These are phyloP conservation scores for Blastobotrys capitulatus DNA, from an alignment of 1,139 yeast genomes.

Conservation along the genomic window DNA sequence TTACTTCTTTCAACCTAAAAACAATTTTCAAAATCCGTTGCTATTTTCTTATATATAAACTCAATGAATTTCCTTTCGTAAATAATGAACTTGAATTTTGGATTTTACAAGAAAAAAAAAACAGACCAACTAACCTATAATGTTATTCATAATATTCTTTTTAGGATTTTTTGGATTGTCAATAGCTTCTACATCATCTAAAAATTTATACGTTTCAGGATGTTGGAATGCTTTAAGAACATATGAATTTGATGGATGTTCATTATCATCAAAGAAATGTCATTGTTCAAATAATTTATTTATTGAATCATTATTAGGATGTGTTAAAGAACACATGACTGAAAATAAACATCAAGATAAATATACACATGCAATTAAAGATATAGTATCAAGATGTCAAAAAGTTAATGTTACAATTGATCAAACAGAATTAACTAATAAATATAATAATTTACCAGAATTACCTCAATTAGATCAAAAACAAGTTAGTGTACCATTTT, in stretches of 20 bases:
- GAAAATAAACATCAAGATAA: background rate
- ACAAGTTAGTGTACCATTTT: too few species aligned
- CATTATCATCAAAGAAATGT: slow-evolving; percentile 2
- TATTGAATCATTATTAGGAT: slow-evolving; percentile 9
- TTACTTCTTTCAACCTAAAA: too few species aligned
- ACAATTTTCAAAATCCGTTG: too few species aligned
- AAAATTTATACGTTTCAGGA: background rate
- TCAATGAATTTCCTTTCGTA: too few species aligned
- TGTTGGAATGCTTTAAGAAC: background rate
- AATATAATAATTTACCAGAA: background rate
- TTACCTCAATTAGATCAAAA: background rate
- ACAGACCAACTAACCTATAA: too few species aligned
- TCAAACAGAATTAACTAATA: background rate
- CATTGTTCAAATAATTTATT: slow-evolving; percentile 10
- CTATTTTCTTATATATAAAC: too few species aligned
- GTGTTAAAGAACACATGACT: slow-evolving; percentile 34
- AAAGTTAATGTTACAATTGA: background rate
- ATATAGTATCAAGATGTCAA: background rate
- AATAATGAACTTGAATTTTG: too few species aligned
- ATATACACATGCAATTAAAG: background rate
- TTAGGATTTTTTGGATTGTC: background rate
- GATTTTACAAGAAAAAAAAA: background rate
- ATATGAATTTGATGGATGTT: background rate
- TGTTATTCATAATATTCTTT: background rate
- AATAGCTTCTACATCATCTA: background rate